phyloP scores from a whole-genome alignment of 345 rosid genomes.

The Rhodomyrtus tomentosa region DNA sequence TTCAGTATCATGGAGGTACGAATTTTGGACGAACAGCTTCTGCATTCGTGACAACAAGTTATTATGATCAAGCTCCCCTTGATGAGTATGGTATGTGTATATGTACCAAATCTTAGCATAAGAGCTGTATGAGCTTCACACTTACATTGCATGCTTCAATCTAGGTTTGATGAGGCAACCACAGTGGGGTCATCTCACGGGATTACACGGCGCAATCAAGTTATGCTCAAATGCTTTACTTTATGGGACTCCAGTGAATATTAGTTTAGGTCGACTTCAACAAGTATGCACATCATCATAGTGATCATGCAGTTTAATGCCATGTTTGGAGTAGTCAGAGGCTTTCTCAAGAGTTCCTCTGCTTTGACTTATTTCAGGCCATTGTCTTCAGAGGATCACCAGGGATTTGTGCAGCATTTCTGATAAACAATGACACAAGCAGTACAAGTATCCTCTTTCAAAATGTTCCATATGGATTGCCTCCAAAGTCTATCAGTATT shows the following conservation, averaged over 20 bases:
- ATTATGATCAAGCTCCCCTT: constrained; percentile 75
- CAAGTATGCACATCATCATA: constrained; percentile 29
- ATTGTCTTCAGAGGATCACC: constrained; percentile 34
- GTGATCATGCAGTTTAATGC: neutral
- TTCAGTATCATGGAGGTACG: constrained; percentile 86
- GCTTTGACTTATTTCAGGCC: constrained; percentile 29
- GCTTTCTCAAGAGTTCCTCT: neutral
- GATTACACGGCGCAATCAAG: constrained; percentile 56
- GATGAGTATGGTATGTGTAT: constrained; percentile 64
- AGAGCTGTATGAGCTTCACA: neutral
- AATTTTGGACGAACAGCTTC: constrained; percentile 65
- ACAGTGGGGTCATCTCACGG: constrained; percentile 76
- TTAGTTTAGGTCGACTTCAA: constrained; percentile 38
- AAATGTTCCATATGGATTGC: constrained; percentile 37
- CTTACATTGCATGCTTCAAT: neutral
- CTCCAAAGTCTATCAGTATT: constrained; percentile 56
- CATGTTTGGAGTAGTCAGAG: neutral
- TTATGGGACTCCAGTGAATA: constrained; percentile 19
- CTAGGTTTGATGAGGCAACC: constrained; percentile 62
- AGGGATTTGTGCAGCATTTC: constrained; percentile 55
- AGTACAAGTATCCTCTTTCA: constrained; percentile 26
- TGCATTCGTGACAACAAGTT: constrained; percentile 42
- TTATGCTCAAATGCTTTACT: constrained; percentile 43
- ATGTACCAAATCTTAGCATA: neutral
- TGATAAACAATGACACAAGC: constrained; percentile 32